Percentiles rank a stretch among this genome's conserved stretches.
Conservation (phyloP, 2,329 filamentous ascomycete species). For the Aspergillus transmontanensis region DNA sequence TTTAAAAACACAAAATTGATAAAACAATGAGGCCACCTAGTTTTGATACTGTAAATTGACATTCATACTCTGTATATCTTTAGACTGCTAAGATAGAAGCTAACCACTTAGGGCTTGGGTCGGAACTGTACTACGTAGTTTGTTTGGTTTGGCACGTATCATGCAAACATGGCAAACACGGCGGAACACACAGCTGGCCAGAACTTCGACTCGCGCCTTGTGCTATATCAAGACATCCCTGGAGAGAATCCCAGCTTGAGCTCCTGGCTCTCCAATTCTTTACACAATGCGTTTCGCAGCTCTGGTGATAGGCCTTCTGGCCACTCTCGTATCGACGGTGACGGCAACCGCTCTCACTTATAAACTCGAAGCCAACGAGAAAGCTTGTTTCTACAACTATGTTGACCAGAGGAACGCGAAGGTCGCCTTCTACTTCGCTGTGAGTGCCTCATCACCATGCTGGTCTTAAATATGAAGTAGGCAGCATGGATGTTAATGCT, state of each 20-base stretch:
- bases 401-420: constrained; percentile 80
- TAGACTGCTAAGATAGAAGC: neutral
- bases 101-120: neutral
- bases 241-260: constrained; percentile 17
- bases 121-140: constrained; percentile 1
- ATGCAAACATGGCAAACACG: constrained; percentile 41
- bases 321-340: constrained; percentile 69
- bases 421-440: constrained; percentile 98
- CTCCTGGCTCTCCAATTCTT: constrained; percentile 18
- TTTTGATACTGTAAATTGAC: no score
- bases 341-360: constrained; percentile 93
- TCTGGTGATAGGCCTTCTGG: constrained; percentile 68
- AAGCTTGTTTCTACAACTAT: constrained; percentile 89
- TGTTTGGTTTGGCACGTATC: constrained; percentile 17
- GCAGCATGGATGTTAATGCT: neutral
- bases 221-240: constrained; percentile 14
- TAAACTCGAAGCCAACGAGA: constrained; percentile 85
- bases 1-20: neutral
- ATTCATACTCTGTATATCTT: neutral
- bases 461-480: neutral
- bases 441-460: constrained; percentile 53
- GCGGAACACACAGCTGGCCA: constrained; percentile 35
- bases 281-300: constrained; percentile 65
- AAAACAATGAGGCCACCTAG: neutral
- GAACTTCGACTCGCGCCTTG: constrained; percentile 31